phyloP scores from a whole-genome alignment of 2,329 filamentous ascomycete species.

The Huntiella savannae region DNA sequence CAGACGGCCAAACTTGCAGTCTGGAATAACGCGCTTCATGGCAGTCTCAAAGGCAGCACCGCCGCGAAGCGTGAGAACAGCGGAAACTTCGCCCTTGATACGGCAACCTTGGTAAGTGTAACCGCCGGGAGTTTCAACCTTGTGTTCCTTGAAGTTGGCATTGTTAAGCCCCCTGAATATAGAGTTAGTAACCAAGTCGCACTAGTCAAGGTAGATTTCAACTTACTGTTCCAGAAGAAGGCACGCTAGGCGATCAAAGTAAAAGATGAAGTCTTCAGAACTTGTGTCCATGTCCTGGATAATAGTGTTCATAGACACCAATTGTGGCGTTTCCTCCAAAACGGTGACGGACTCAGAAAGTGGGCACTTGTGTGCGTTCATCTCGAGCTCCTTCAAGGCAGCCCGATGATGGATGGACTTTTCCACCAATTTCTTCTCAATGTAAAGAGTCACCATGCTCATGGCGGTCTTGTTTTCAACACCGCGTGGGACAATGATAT shows the following conservation, averaged over 20 bases:
- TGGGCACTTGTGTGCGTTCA: slow-evolving; percentile 49
- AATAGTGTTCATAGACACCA: slow-evolving; percentile 77
- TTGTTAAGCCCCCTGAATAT: slow-evolving; percentile 53
- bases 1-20: slow-evolving; percentile 73
- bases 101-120: slow-evolving; percentile 52
- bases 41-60: slow-evolving; percentile 79
- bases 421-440: slow-evolving; percentile 66
- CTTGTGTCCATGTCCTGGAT: slow-evolving; percentile 62
- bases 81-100: slow-evolving; percentile 56
- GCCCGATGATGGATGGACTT: slow-evolving; percentile 72
- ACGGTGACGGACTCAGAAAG: slow-evolving; percentile 58
- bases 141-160: slow-evolving; percentile 44
- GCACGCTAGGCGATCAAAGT: slow-evolving; percentile 79
- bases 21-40: slow-evolving; percentile 74
- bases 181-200: background rate
- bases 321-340: slow-evolving; percentile 58
- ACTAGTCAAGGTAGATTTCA: background rate
- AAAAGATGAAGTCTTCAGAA: slow-evolving; percentile 89
- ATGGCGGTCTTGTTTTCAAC: slow-evolving; percentile 92
- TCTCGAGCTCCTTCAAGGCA: slow-evolving; percentile 57
- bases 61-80: slow-evolving; percentile 73
- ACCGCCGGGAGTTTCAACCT: slow-evolving; percentile 53
- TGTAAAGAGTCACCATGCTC: slow-evolving; percentile 82
- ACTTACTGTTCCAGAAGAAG: slow-evolving; percentile 60
- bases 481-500: slow-evolving; percentile 86